Evolutionary conservation across 306 rosid genomes (phyloP).

Genomic region (Ziziphus jujuba): DNA sequence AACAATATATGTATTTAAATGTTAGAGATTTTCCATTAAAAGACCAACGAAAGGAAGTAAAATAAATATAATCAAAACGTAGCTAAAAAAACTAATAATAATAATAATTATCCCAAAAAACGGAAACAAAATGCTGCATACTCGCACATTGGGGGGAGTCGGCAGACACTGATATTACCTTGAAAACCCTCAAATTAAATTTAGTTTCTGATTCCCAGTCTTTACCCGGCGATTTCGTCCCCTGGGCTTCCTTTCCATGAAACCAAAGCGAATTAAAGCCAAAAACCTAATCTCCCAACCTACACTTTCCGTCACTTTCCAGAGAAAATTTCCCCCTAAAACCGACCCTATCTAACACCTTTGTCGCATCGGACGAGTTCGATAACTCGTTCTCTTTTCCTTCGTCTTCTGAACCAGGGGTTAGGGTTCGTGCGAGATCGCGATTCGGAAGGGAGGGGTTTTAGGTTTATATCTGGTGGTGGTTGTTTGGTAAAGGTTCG

Average conservation of each 20-base stretch:
- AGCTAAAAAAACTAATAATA: no score
- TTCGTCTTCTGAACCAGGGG: background rate
- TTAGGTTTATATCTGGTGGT: background rate
- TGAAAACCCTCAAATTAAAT: no score
- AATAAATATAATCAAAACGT: no score
- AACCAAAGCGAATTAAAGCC: background rate
- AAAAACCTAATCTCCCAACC: background rate
- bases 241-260: constrained; percentile 2
- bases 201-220: background rate
- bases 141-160: no score
- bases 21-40: no score
- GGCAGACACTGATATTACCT: no score
- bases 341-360: background rate
- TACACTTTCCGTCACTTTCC: background rate
- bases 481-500: background rate
- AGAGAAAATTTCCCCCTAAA: background rate
- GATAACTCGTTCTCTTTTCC: background rate
- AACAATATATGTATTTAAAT: no score
- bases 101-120: no score
- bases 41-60: no score
- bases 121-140: no score
- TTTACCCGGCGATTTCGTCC: background rate
- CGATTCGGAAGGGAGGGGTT: background rate
- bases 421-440: constrained; percentile 46
- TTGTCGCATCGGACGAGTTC: background rate